phyloP scores from a whole-genome alignment of 176 grass and related monocot species.

The Urochloa ruziziensis region DNA sequence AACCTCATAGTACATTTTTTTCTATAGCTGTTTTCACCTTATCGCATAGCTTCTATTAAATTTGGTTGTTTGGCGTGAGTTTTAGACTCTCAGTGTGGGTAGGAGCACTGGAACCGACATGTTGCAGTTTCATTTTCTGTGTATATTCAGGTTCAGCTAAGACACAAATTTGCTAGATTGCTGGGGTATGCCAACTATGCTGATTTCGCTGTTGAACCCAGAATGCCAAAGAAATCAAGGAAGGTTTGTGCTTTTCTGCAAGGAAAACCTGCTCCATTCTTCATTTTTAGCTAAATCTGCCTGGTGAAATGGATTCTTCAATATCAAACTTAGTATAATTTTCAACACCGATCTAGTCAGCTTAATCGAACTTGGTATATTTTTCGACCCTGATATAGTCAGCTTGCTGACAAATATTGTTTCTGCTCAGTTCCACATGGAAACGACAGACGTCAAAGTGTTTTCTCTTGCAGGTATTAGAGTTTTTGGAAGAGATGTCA shows the following conservation, averaged over 20 bases:
- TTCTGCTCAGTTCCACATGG: neutral
- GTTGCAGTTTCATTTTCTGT: conserved; percentile 26
- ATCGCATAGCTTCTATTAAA: conserved; percentile 4
- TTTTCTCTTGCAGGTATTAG: conserved; percentile 60
- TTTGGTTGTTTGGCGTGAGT: conserved; percentile 19
- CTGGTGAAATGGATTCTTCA: conserved; percentile 7
- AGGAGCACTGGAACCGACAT: conserved; percentile 23
- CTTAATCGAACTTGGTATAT: neutral
- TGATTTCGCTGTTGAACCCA: conserved; percentile 75
- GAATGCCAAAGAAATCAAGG: conserved; percentile 72
- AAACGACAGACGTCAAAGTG: conserved; percentile 11
- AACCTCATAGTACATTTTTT: conserved; percentile 11
- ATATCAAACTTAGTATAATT: neutral
- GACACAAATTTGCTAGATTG: conserved; percentile 67
- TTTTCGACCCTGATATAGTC: neutral
- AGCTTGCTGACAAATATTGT: neutral
- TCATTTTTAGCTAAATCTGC: conserved; percentile 19
- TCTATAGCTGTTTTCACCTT: conserved; percentile 26
- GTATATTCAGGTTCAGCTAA: conserved; percentile 63
- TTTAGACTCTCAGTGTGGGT: conserved; percentile 19
- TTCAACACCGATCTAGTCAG: neutral
- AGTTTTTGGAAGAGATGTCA: conserved; percentile 94
- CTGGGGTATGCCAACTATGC: conserved; percentile 86
- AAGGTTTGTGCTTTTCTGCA: conserved; percentile 65
- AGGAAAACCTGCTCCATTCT: conserved; percentile 1